phyloP scores from a whole-genome alignment of 2,329 filamentous ascomycete species.

The Calonectria leucothoes region DNA sequence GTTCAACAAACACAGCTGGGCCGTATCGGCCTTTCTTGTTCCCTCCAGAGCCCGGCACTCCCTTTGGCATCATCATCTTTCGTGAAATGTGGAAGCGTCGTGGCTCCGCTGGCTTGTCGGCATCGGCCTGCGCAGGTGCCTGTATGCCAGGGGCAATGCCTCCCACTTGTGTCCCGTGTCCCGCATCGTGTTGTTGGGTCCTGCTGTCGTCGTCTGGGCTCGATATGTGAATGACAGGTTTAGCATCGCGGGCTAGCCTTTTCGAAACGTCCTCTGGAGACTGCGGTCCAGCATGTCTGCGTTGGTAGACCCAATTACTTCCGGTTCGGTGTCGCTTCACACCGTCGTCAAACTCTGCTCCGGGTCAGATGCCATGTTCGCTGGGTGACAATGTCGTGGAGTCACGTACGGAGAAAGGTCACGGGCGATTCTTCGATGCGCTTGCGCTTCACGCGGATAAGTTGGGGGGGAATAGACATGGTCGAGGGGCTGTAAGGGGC shows the following conservation, averaged over 20 bases:
- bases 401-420: slow-evolving; percentile 64
- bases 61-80: slow-evolving; percentile 52
- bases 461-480: slow-evolving; percentile 69
- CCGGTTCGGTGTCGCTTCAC: slow-evolving; percentile 65
- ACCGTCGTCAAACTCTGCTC: slow-evolving; percentile 62
- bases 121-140: slow-evolving; percentile 24
- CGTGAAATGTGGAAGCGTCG: slow-evolving; percentile 68
- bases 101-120: slow-evolving; percentile 47
- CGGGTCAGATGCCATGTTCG: slow-evolving; percentile 29
- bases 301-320: slow-evolving; percentile 67
- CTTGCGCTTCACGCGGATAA: slow-evolving; percentile 73
- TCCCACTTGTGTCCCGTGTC: not conserved
- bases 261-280: slow-evolving; percentile 38
- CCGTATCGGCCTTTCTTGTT: slow-evolving; percentile 56
- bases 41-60: slow-evolving; percentile 40
- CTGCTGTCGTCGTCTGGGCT: slow-evolving; percentile 48
- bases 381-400: slow-evolving; percentile 7
- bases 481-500: not conserved
- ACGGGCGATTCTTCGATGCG: slow-evolving; percentile 65
- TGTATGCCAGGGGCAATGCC: slow-evolving; percentile 12
- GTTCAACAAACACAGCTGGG: slow-evolving; percentile 68
- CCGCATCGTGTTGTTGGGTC: slow-evolving; percentile 22
- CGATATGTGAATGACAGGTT: slow-evolving; percentile 63
- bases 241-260: slow-evolving; percentile 32
- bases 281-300: slow-evolving; percentile 52